phyloP scores from a whole-genome alignment of 2,329 filamentous ascomycete genomes.

The Apiospora hydei region DNA sequence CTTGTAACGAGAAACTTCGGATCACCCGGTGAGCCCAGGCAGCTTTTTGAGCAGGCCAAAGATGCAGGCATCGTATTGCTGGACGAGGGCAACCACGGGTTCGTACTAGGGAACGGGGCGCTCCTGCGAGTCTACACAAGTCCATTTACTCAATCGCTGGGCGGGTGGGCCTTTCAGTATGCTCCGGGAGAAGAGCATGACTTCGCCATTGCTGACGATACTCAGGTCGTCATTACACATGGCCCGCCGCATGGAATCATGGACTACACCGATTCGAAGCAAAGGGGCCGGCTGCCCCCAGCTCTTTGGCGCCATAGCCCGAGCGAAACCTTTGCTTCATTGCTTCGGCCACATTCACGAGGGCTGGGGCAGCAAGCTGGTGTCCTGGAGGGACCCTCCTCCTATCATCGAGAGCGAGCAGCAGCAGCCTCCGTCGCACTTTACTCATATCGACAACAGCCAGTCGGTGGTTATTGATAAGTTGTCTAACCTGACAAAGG shows the following conservation, averaged over 20 bases:
- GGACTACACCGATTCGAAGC: neutral
- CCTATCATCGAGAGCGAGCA: neutral
- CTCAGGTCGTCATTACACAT: neutral
- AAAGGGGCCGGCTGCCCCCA: neutral
- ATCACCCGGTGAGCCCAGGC: conserved; percentile 46
- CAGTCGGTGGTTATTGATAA: neutral
- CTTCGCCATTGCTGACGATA: conserved; percentile 41
- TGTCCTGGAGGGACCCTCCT: conserved; percentile 33
- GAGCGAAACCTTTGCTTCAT: conserved; percentile 54
- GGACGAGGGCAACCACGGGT: conserved; percentile 56
- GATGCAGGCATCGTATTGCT: conserved; percentile 54
- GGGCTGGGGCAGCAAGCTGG: conserved; percentile 62
- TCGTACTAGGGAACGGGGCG: conserved; percentile 58
- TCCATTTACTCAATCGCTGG: conserved; percentile 57
- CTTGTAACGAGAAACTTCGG: conserved; percentile 41
- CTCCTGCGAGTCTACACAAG: conserved; percentile 59
- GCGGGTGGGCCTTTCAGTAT: conserved; percentile 59
- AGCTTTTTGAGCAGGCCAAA: conserved; percentile 48
- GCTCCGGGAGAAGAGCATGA: conserved; percentile 43
- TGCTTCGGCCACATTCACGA: conserved; percentile 69
- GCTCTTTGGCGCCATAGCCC: conserved; percentile 45
- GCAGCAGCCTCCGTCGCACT: neutral
- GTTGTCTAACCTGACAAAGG: neutral
- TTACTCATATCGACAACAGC: neutral
- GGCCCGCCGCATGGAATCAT: neutral